phyloP scores from a whole-genome alignment of 257 asterid genomes.

The Leptodermis oblonga region DNA sequence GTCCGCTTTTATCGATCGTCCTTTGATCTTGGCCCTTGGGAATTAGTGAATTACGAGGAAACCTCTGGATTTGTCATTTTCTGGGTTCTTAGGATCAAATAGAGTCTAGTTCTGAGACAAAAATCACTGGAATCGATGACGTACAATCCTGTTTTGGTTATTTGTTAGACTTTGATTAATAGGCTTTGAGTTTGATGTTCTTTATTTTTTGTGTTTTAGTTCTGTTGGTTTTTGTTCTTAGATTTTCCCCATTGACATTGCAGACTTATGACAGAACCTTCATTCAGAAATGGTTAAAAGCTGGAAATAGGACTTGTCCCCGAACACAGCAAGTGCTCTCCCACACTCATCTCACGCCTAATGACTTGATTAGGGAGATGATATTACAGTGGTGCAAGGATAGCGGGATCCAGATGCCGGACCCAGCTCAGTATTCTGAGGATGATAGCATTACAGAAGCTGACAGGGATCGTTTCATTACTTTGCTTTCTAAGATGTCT shows the following conservation, averaged over 20 bases:
- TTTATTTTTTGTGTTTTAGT: conserved; percentile 8
- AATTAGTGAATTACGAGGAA: background rate
- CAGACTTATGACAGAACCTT: conserved; percentile 88
- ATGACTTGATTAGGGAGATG: conserved; percentile 61
- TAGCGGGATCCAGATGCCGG: conserved; percentile 54
- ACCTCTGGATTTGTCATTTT: conserved; percentile 9
- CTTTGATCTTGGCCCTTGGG: background rate
- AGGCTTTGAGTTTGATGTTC: background rate
- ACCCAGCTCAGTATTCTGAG: conserved; percentile 30
- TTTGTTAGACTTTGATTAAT: background rate
- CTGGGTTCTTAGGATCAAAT: background rate
- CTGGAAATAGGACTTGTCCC: conserved; percentile 91
- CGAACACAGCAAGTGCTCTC: conserved; percentile 77
- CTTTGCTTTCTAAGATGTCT: conserved; percentile 56
- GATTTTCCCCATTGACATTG: conserved; percentile 18
- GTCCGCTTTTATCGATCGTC: background rate
- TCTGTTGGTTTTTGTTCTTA: conserved; percentile 9
- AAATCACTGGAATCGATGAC: background rate
- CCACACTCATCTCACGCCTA: conserved; percentile 66
- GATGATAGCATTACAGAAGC: conserved; percentile 59
- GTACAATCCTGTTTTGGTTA: background rate
- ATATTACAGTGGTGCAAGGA: conserved; percentile 70
- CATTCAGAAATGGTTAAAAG: conserved; percentile 77
- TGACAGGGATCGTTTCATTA: conserved; percentile 49
- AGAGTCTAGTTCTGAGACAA: background rate